Evolutionary conservation across 1,139 yeast genomes (phyloP), one percentile per base, ranked within the genome.

Genomic region (Candida labiduridarum): DNA sequence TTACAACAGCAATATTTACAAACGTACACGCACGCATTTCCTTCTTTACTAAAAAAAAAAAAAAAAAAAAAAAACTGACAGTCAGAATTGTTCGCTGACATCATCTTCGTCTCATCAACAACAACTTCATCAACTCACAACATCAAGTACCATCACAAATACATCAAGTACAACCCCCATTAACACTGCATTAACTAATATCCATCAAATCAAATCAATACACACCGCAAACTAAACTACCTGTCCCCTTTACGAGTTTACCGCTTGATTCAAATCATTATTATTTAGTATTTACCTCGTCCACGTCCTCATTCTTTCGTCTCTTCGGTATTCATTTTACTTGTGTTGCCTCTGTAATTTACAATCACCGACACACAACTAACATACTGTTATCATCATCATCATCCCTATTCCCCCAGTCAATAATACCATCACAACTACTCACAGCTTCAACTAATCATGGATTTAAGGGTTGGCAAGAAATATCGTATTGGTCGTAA

Each of bases 401-500:
- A 19, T 19, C 4, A 4, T 19, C 22, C 22, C 22, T 19, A 19
- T 19, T 19, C 22, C 22, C 22, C 4, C 22, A 19, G 22, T 19
- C 9, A 25, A 25, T 7, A 25, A 6, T 2, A 25, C 29, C 8
- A 25, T 9, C 2, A 25, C 29, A 25, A 25, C 29, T 8, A 25
- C 29, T 8, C 29, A 6, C 29, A 25, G 3, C 9, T 25, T 39
- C 42, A 39, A 34, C 8, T 15, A 38, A 56, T 36, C 50, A 76
- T 76, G 80, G 96, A 90, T 72, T 82, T 91, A 67, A 82, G 97
- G 68, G 96, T 94, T 47, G 98, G 98, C 47, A 89, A 95, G 73
- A 94, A 92, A 73, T 94, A 87, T 72, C 84, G 97, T 53, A 87
- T 94, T 63, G 97, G 97, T 45, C 87, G 97, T 58, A 94, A 94